Percentiles rank a stretch among this genome's conserved stretches.
Conservation (phyloP, 2,329 filamentous ascomycete species). For the Diaporthe capsici region DNA sequence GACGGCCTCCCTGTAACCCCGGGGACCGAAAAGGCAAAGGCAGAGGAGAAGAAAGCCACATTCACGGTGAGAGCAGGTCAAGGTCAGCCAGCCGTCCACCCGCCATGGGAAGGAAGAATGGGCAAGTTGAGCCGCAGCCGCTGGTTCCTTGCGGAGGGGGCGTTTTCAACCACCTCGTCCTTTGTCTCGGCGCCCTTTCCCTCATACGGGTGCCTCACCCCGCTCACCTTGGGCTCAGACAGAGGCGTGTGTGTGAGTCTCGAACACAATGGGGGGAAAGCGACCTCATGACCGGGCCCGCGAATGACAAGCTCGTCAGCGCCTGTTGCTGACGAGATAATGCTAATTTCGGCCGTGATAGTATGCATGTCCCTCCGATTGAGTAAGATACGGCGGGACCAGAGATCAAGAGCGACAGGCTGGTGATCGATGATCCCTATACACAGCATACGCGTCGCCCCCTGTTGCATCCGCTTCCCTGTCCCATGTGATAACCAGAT, state of each 20-base stretch:
- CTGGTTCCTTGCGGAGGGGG: neutral
- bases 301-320: neutral
- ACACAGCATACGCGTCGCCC: constrained; percentile 32
- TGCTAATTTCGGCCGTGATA: constrained; percentile 28
- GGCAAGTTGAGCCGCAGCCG: constrained; percentile 37
- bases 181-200: constrained; percentile 29
- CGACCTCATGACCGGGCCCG: neutral
- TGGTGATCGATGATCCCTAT: constrained; percentile 22
- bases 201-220: constrained; percentile 1
- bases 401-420: constrained; percentile 12
- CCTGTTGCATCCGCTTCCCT: constrained; percentile 30
- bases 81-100: neutral
- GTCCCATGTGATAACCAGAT: constrained; percentile 42
- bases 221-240: constrained; percentile 5
- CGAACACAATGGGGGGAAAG: neutral
- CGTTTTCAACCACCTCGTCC: neutral
- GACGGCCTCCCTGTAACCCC: constrained; percentile 27
- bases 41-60: too few relatives aligned
- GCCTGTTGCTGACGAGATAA: neutral
- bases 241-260: neutral
- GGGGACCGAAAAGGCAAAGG: neutral
- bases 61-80: constrained; percentile 8
- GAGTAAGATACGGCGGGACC: constrained; percentile 18
- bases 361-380: constrained; percentile 2
- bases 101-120: neutral